A percentile compares a stretch with the other conserved stretches of the same genome.
Conservation (phyloP, 2,329 filamentous ascomycete genomes). For the Phoma sp. region DNA sequence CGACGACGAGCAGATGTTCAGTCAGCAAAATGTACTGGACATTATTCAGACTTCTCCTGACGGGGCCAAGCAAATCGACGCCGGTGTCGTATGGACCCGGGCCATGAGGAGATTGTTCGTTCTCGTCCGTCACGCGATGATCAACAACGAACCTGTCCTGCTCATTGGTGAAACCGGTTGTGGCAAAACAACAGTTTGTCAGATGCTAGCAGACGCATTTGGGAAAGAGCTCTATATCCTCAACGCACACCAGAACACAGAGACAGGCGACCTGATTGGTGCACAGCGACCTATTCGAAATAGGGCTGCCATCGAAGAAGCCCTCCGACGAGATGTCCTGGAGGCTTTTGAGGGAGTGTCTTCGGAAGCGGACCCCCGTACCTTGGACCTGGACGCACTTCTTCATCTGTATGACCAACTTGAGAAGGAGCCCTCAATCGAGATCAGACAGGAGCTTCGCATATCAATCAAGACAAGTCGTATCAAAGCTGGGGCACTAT, state of each 20-base stretch:
- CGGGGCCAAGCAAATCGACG: slow-evolving; percentile 20
- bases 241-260: slow-evolving; percentile 97
- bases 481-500: slow-evolving; percentile 79
- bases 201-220: slow-evolving; percentile 84
- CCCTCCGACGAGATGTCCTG: slow-evolving; percentile 67
- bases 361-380: slow-evolving; percentile 16
- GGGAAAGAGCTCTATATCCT: slow-evolving; percentile 81
- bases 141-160: slow-evolving; percentile 90
- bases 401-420: slow-evolving; percentile 65
- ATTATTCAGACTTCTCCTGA: slow-evolving; percentile 42
- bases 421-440: slow-evolving; percentile 50
- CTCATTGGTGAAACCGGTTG: slow-evolving; percentile 96
- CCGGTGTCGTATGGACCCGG: slow-evolving; percentile 83
- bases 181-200: slow-evolving; percentile 95
- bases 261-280: slow-evolving; percentile 96
- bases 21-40: slow-evolving; percentile 45
- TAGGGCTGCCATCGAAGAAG: slow-evolving; percentile 71
- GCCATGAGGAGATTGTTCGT: slow-evolving; percentile 93
- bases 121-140: slow-evolving; percentile 82
- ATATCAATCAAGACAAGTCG: slow-evolving; percentile 54
- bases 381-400: slow-evolving; percentile 52
- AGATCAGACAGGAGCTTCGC: slow-evolving; percentile 53
- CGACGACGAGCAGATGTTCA: slow-evolving; percentile 75
- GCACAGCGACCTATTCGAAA: slow-evolving; percentile 92
- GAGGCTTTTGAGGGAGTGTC: slow-evolving; percentile 33